A percentile compares a stretch with the other conserved stretches of the same genome.
Evolutionary conservation across 2,329 filamentous ascomycete genomes (phyloP).

Genomic region (Neofusicoccum cordaticola): DNA sequence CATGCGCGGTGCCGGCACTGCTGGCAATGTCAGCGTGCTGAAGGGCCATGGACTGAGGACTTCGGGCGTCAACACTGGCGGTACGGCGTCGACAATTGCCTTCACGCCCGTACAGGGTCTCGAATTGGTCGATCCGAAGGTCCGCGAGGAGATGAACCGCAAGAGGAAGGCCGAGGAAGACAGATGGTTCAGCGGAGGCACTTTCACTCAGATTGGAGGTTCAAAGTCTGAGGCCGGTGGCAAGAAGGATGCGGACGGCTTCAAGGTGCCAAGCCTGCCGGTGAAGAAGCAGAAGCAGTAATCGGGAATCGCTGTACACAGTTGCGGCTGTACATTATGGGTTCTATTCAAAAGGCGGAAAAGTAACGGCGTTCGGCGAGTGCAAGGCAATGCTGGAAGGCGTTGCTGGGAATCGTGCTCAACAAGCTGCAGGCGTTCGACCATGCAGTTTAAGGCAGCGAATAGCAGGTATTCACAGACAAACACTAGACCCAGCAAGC

Average conservation of each 20-base stretch:
- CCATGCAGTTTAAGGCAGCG: neutral
- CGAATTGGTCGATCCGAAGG: conserved; percentile 91
- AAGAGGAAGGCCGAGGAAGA: conserved; percentile 95
- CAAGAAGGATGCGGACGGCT: conserved; percentile 58
- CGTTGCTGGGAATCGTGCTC: neutral
- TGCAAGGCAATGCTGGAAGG: neutral
- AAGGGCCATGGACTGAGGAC: conserved; percentile 76
- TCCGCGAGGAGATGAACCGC: conserved; percentile 78
- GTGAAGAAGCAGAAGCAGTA: conserved; percentile 60
- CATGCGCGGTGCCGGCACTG: conserved; percentile 70
- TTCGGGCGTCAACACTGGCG: conserved; percentile 74
- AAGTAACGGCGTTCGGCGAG: neutral
- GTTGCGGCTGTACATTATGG: neutral
- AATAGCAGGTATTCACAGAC: neutral
- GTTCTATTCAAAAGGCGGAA: neutral
- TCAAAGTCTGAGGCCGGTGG: conserved; percentile 25
- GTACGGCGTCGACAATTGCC: conserved; percentile 81
- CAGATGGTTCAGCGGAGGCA: conserved; percentile 95
- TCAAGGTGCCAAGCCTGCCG: conserved; percentile 79
- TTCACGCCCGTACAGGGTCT: conserved; percentile 95
- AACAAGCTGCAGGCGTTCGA: neutral
- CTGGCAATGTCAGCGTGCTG: conserved; percentile 65
- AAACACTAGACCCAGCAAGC: neutral
- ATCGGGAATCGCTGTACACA: neutral
- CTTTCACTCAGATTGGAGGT: conserved; percentile 79